phyloP scores from a whole-genome alignment of 2,329 filamentous ascomycete genomes.

The Aspergillus neoniger region DNA sequence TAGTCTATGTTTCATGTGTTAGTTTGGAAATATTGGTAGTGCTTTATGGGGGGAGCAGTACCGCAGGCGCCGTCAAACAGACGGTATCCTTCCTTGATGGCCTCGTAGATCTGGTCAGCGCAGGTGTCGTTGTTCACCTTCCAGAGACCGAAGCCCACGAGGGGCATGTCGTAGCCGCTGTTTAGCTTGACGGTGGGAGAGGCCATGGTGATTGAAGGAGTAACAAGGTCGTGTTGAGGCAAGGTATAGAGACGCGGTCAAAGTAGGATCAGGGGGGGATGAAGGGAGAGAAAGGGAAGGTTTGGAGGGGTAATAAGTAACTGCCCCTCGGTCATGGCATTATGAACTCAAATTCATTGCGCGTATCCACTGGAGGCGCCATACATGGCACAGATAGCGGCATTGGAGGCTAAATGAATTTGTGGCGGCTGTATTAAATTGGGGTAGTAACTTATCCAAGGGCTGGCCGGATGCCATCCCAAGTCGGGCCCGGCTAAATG shows the following conservation, averaged over 20 bases:
- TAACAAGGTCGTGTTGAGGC: not conserved
- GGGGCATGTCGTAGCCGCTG: conserved; percentile 42
- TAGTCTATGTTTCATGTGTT: conserved; percentile 60
- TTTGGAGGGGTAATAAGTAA: conserved; percentile 4
- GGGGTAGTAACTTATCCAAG: no score
- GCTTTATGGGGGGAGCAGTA: conserved; percentile 30
- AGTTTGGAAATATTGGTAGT: not conserved
- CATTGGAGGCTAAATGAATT: conserved; percentile 14
- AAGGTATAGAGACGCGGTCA: not conserved
- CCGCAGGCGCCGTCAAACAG: conserved; percentile 63
- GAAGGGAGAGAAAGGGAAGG: conserved; percentile 16
- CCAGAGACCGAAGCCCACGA: conserved; percentile 63
- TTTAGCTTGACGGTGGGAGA: conserved; percentile 24
- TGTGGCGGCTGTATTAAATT: not conserved
- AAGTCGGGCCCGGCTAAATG: conserved; percentile 6
- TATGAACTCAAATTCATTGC: not conserved
- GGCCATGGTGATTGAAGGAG: conserved; percentile 15
- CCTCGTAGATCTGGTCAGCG: conserved; percentile 76
- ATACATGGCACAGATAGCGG: not conserved
- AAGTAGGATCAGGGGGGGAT: conserved; percentile 1
- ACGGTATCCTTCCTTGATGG: conserved; percentile 63
- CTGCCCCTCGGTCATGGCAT: not conserved
- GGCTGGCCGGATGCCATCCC: no score
- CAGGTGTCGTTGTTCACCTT: conserved; percentile 75
- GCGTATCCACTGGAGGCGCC: not conserved